Percentiles rank a stretch among this genome's conserved stretches.
Evolutionary conservation across 208 protist genomes (phyloP).

Genomic region (Wallacemonas sp.): DNA sequence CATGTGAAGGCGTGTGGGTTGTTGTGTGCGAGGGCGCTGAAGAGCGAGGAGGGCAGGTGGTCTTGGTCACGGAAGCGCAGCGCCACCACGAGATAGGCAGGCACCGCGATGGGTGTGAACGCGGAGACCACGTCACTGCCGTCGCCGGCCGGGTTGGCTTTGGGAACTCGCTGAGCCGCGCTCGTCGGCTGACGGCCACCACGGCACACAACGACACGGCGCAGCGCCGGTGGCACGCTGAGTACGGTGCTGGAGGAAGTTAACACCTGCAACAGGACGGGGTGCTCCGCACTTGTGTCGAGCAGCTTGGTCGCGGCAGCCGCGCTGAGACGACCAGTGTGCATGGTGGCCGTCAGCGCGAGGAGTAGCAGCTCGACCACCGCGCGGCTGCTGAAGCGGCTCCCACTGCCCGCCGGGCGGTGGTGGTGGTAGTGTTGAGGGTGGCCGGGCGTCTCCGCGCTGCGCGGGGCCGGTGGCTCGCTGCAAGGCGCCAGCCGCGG

Average conservation of each 20-base stretch:
- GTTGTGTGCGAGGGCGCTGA: constrained; percentile 22
- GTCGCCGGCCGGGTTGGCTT: neutral
- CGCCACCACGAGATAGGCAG: constrained; percentile 33
- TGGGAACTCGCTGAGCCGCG: neutral
- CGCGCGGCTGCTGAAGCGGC: neutral
- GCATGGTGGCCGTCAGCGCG: neutral
- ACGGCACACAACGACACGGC: neutral
- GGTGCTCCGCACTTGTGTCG: constrained; percentile 7
- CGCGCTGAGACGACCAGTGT: neutral
- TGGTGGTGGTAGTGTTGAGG: too few relatives aligned
- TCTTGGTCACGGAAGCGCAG: constrained; percentile 25
- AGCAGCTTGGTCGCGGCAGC: constrained; percentile 4
- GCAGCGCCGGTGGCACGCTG: constrained; percentile 6
- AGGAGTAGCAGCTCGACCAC: constrained; percentile 3
- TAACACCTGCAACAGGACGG: neutral
- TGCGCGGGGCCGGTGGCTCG: too few relatives aligned
- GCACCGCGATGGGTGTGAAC: constrained; percentile 21
- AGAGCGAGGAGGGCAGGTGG: constrained; percentile 9
- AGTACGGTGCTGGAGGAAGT: constrained; percentile 6
- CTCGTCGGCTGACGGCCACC: neutral
- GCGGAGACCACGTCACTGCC: neutral
- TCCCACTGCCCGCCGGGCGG: neutral
- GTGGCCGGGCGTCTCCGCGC: too few relatives aligned
- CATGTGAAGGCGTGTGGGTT: constrained; percentile 18
- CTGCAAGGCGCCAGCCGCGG: neutral